A percentile compares a stretch with the other conserved stretches of the same genome.
phyloP scores from a whole-genome alignment of 306 rosid genomes.

The Quercus bicolor region DNA sequence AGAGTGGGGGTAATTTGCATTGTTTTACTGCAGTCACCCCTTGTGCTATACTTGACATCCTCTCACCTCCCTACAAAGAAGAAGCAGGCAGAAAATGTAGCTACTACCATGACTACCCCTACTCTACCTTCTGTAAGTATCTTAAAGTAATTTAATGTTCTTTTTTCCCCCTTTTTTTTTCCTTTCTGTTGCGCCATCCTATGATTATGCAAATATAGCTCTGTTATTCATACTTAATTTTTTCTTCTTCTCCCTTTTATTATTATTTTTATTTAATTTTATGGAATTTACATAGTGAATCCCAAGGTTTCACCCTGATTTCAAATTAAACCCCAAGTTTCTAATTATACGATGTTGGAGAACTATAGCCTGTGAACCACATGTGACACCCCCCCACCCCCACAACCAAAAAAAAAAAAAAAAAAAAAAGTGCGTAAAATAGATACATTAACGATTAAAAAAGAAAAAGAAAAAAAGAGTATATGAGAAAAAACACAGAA shows the following conservation, averaged over 20 bases:
- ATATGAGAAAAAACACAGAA: too few relatives aligned
- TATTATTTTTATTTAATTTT: background rate
- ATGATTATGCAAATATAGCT: background rate
- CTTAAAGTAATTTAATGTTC: background rate
- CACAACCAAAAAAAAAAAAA: too few relatives aligned
- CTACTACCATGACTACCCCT: constrained; percentile 77
- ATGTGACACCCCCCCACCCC: too few relatives aligned
- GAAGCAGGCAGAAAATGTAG: constrained; percentile 81
- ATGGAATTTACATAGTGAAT: too few relatives aligned
- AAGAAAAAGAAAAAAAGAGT: too few relatives aligned
- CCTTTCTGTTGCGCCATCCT: background rate
- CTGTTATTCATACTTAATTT: background rate
- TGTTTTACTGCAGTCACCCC: constrained; percentile 84
- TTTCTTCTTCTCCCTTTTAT: background rate
- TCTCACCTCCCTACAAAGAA: constrained; percentile 79
- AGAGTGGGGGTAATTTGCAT: constrained; percentile 80
- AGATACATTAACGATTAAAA: too few relatives aligned
- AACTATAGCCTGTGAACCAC: too few relatives aligned
- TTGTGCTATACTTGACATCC: constrained; percentile 86
- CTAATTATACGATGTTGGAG: too few relatives aligned
- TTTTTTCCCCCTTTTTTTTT: background rate
- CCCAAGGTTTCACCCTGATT: too few relatives aligned
- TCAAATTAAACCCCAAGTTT: too few relatives aligned
- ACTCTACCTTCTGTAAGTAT: constrained; percentile 63
- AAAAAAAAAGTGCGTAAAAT: too few relatives aligned